A percentile compares a stretch with the other conserved stretches of the same genome.
Evolutionary conservation across 1,284 basidiomycete genomes (phyloP).

Genomic region (Mycosarcoma maydis): DNA sequence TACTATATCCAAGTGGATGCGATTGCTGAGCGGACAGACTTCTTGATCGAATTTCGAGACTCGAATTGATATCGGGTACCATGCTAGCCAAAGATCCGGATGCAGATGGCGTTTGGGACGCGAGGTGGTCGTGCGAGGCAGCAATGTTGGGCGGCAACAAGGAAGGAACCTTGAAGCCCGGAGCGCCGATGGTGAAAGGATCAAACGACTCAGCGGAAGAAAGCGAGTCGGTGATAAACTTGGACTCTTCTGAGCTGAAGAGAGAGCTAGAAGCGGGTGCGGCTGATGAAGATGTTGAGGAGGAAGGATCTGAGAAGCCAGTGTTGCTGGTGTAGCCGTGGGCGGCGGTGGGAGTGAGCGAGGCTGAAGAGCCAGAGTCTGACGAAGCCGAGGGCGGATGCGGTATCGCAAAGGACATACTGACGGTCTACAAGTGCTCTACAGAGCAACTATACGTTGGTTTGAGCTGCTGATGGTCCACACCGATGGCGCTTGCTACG

Average conservation of each 20-base stretch:
- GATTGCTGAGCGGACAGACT: constrained; percentile 18
- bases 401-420: constrained; percentile 38
- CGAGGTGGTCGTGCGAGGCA: constrained; percentile 25
- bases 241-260: constrained; percentile 56
- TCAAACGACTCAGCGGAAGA: constrained; percentile 54
- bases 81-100: constrained; percentile 3
- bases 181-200: constrained; percentile 57
- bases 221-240: constrained; percentile 57
- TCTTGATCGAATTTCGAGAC: constrained; percentile 18
- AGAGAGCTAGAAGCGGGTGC: constrained; percentile 31
- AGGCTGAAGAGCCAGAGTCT: constrained; percentile 42
- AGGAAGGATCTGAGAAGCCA: constrained; percentile 23
- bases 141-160: constrained; percentile 50
- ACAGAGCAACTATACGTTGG: background rate
- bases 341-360: constrained; percentile 37
- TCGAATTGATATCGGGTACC: background rate
- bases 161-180: constrained; percentile 58
- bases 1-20: constrained; percentile 2
- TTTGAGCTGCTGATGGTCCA: no score
- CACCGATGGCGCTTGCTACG: no score
- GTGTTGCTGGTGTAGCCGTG: constrained; percentile 22
- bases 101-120: constrained; percentile 1
- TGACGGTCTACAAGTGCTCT: background rate
- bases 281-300: constrained; percentile 5
- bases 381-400: constrained; percentile 39